Conservation (phyloP, 2,329 filamentous ascomycete genomes). For the Aspergillus sergii region DNA sequence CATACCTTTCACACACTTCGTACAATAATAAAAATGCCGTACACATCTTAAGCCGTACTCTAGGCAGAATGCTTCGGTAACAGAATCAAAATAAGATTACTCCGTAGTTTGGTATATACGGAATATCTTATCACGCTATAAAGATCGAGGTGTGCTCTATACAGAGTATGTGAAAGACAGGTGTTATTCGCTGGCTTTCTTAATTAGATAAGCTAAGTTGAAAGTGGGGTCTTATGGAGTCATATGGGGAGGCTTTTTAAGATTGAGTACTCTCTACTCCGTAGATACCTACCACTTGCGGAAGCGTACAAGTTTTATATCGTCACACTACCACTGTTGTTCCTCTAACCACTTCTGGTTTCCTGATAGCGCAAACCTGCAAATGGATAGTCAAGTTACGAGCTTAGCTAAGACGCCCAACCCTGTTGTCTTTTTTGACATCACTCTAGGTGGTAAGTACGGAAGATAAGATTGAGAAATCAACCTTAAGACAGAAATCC, state of each 20-base stretch:
- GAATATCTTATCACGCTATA: neutral
- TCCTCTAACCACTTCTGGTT: neutral
- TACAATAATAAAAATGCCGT: neutral
- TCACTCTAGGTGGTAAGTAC: constrained; percentile 49
- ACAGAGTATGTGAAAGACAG: neutral
- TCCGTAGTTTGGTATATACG: neutral
- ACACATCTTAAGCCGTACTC: neutral
- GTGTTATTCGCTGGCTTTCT: neutral
- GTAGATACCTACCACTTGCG: neutral
- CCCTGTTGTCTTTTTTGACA: constrained; percentile 54
- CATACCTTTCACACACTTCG: neutral
- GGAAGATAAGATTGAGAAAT: neutral
- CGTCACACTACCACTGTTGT: neutral
- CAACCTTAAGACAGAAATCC: neutral
- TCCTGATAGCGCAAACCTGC: neutral
- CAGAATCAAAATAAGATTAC: neutral
- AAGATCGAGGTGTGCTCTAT: neutral
- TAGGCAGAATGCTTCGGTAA: neutral
- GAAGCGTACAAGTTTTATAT: neutral
- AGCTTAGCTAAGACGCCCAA: constrained; percentile 25
- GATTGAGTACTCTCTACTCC: neutral
- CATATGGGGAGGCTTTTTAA: neutral
- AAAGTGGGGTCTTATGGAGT: neutral
- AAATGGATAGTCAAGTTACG: constrained; percentile 7
- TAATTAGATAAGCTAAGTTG: neutral